Percentiles rank a stretch among this genome's conserved stretches.
These are phyloP conservation scores for Penicillium psychrosexuale DNA, from an alignment of 2,329 filamentous ascomycete species.

Conservation along the genomic window DNA sequence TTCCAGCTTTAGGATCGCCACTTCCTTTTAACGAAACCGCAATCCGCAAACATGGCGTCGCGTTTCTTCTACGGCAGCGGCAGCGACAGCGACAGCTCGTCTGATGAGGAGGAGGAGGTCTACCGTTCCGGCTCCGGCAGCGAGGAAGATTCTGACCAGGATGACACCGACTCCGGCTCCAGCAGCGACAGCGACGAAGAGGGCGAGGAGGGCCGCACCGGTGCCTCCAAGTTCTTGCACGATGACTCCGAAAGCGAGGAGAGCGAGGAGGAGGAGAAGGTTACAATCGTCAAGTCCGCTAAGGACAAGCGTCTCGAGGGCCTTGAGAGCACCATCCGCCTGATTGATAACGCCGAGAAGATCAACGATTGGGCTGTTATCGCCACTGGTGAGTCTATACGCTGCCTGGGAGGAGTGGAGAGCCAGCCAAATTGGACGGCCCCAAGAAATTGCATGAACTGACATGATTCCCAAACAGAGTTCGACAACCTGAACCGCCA, in stretches of 20 bases:
- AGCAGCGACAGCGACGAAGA: constrained; percentile 54
- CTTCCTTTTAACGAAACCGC: constrained; percentile 14
- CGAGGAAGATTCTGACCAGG: constrained; percentile 60
- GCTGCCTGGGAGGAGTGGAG: background rate
- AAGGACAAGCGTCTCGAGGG: constrained; percentile 97
- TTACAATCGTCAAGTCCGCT: constrained; percentile 88
- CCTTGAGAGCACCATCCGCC: constrained; percentile 80
- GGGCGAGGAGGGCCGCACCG: constrained; percentile 58
- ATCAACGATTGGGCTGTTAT: constrained; percentile 97
- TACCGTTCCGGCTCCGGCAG: constrained; percentile 68
- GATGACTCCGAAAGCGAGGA: constrained; percentile 74
- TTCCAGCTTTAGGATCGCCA: constrained; percentile 22
- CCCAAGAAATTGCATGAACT: constrained; percentile 10
- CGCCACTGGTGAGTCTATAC: constrained; percentile 65
- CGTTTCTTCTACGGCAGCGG: constrained; percentile 96
- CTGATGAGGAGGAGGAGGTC: constrained; percentile 83
- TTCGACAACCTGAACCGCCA: constrained; percentile 93
- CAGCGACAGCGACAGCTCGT: constrained; percentile 92
- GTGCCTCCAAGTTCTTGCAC: constrained; percentile 81
- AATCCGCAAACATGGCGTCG: constrained; percentile 65
- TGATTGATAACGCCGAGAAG: constrained; percentile 95
- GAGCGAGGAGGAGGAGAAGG: constrained; percentile 78
- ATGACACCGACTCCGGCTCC: constrained; percentile 49
- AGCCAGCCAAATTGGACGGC: background rate
- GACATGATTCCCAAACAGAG: constrained; percentile 53